Evolutionary conservation across 192 early-diverging fungal species (phyloP), one percentile per base, ranked within the genome.

Genomic region (Umbelopsis sp.): DNA sequence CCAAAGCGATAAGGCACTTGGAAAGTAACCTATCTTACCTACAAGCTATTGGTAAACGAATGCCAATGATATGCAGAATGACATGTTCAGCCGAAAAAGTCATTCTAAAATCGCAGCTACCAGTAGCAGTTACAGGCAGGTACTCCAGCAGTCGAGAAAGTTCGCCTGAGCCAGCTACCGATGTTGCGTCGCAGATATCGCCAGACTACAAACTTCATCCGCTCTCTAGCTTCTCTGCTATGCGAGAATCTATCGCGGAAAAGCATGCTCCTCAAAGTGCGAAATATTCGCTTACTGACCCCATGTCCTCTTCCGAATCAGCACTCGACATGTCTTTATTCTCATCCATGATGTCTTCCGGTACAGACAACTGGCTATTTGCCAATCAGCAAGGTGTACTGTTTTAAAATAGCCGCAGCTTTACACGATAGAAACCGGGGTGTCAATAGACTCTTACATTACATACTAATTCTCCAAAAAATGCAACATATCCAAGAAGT

Each of bases 181-280:
- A 11, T 13, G 15, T 20, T 21, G 12, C 65, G 35, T 44, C 65
- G n/a, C 65, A 66, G 45, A 66, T 48, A 23, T 66, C 65, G 41
- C 45, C 65, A 3, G 65, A 66, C 4, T 66, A 66, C 65, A 66
- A 66, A n/a, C 65, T 66, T 4, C 65, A 66, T 22, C 65, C 65
- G 1, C 65, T 66, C 9, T 66, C 65, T 21, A 48, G 22, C 65
- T 66, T 66, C 45, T 23, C 45, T 22, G 22, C 46, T 15, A 47
- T 66, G 65, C 23, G 65, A 15, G 65, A 66, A 44, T 46, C 41
- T 0, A 66, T 66, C 16, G 18, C 35, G 11, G 65, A 66, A 66
- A 66, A 66, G 20, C 65, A 66, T 66, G 65, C 65, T 46, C 65
- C 65, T 21, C 65, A 66, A 46, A 66, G 20, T 7, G 45, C 65